Conservation (phyloP, 768 basidiomycete species). For the Lyophyllum decastes region DNA sequence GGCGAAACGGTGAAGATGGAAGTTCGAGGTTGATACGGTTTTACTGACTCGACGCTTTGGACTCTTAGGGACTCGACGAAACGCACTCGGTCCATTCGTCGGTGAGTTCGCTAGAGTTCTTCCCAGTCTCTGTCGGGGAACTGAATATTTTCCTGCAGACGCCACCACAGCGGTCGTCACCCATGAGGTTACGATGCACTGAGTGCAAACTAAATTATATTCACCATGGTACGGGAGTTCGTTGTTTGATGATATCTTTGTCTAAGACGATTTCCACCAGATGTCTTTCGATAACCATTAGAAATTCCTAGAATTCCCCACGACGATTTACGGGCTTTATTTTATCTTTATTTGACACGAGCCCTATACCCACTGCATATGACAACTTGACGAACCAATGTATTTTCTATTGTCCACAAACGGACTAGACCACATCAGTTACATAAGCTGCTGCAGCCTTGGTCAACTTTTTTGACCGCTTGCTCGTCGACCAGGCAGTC, state of each 20-base stretch:
- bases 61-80: slow-evolving; percentile 1
- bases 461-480: slow-evolving; percentile 15
- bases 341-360: slow-evolving; percentile 11
- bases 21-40: neutral
- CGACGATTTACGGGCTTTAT: neutral
- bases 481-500: slow-evolving; percentile 27
- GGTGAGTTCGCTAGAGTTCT: neutral
- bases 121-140: neutral
- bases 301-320: slow-evolving; percentile 1
- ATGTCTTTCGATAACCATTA: neutral
- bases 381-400: neutral
- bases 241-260: neutral
- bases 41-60: neutral
- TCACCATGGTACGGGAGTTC: neutral
- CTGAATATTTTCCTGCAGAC: neutral
- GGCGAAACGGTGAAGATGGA: slow-evolving; percentile 3
- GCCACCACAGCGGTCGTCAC: slow-evolving; percentile 6
- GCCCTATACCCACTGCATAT: too few relatives aligned
- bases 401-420: slow-evolving; percentile 1
- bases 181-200: neutral
- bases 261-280: neutral
- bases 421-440: slow-evolving; percentile 9
- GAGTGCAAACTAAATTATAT: neutral
- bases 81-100: slow-evolving; percentile 13
- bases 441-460: slow-evolving; percentile 15